Base-by-base conservation (phyloP, 805 yeast genomes). In the Zygosaccharomyces lentus region DNA sequence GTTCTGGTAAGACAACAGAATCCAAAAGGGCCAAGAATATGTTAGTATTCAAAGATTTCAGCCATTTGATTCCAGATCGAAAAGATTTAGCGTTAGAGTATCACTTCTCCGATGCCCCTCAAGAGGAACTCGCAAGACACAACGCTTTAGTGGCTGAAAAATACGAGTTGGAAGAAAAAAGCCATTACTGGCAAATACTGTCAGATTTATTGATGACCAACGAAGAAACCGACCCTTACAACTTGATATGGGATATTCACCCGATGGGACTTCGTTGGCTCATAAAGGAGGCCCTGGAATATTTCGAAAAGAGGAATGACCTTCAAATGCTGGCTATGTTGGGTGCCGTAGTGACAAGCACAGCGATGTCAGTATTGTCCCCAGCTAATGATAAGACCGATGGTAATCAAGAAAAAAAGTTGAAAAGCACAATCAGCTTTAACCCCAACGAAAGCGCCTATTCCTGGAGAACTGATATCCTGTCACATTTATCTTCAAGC, bases 241-340 rank as follows among this genome's bases (percentile, higher is more conserved):
- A 62, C n/a, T 77, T 78, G 49, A 77, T 74, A 47, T 90, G 96
- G 96, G 91, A 91, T 0, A 66, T 76, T 4, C 95, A 87, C 61
- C 90, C 89, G 0, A 77, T 83, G 61, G 96, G 95, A 1, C 73
- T 80, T 32, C 54, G 72, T 9, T 78, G 87, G 85, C 67, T 87
- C 17, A 72, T 87, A 0, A 72, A 72, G 21, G 77, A 79, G 48
- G 69, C 88, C 32, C 71, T 90, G 57, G 58, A 62, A 1, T 82
- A 82, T 55, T 88, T 82, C 59, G 93, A 83, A 55, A 66, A 57
- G 27, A 58, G 71, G 34, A 80, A 82, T 1, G 84, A 91, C 57
- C 66, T 87, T 23, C 97, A 91, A 62, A 87, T 91, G 96, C 68
- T 90, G 19, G 96, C 95, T 1, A 85, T 87, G 88, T 65, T 89